Percentiles rank a stretch among this genome's conserved stretches.
phyloP scores from a whole-genome alignment of 306 rosid genomes.

The Arachis hypogaea region DNA sequence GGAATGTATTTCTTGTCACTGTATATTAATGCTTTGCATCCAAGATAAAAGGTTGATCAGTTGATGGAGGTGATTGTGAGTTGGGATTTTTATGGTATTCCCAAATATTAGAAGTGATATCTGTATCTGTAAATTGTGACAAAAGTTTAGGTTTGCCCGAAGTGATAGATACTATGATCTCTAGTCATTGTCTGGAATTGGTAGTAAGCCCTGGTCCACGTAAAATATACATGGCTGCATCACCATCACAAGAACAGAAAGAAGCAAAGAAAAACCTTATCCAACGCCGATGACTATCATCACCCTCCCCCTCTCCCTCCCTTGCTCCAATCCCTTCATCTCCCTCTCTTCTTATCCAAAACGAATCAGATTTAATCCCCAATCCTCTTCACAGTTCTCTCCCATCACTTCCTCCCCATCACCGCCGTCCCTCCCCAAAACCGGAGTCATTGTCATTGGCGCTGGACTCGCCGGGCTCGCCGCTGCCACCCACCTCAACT shows the following conservation, averaged over 20 bases:
- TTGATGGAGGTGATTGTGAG: not conserved
- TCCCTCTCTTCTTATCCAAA: slow-evolving; percentile 40
- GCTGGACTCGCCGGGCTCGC: slow-evolving; percentile 90
- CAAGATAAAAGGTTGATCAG: not conserved
- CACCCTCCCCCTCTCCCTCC: slow-evolving; percentile 35
- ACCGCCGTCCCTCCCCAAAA: not conserved
- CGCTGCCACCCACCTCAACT: slow-evolving; percentile 73
- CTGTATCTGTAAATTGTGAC: not conserved
- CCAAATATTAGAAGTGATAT: too few species aligned
- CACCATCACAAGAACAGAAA: not conserved
- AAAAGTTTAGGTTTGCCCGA: not conserved
- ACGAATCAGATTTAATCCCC: slow-evolving; percentile 48
- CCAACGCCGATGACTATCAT: slow-evolving; percentile 54
- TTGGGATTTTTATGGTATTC: not conserved
- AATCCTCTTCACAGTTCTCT: slow-evolving; percentile 41
- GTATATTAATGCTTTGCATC: not conserved
- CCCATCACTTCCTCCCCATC: slow-evolving; percentile 39
- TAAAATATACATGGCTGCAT: slow-evolving; percentile 4
- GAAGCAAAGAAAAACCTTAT: slow-evolving; percentile 46
- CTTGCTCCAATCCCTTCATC: slow-evolving; percentile 35
- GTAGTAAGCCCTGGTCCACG: slow-evolving; percentile 5
- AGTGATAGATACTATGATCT: not conserved
- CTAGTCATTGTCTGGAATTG: not conserved
- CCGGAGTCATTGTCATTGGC: slow-evolving; percentile 69
- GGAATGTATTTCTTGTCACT: not conserved